These are phyloP conservation scores for Citropsis articulata DNA, from an alignment of 345 rosid genomes.

Conservation along the genomic window DNA sequence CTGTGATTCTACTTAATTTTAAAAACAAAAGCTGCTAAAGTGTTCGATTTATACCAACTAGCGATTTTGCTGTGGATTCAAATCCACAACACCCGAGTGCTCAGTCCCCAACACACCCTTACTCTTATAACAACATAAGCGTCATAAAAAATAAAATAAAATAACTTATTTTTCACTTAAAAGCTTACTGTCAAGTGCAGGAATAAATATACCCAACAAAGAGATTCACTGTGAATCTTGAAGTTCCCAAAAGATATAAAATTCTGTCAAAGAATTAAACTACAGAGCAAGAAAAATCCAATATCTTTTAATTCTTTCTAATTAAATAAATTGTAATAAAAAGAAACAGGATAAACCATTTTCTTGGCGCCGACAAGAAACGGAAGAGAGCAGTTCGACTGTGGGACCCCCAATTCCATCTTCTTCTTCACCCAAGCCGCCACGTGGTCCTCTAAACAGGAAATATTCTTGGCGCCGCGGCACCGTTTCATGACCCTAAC, in stretches of 20 bases:
- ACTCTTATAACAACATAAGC: background rate
- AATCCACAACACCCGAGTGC: no score
- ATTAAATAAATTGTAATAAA: background rate
- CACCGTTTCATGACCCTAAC: constrained; percentile 26
- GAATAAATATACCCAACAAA: background rate
- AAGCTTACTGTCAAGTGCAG: background rate
- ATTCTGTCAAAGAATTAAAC: background rate
- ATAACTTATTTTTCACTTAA: background rate
- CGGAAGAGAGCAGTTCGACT: constrained; percentile 55
- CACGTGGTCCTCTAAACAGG: constrained; percentile 39
- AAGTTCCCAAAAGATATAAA: background rate
- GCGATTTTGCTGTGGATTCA: no score
- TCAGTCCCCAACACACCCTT: no score
- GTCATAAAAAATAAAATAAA: background rate
- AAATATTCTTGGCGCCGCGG: constrained; percentile 29
- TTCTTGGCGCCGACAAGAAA: constrained; percentile 71
- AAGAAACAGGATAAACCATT: constrained; percentile 32
- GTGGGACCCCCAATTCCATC: constrained; percentile 43
- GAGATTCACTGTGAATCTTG: background rate
- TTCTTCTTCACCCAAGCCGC: constrained; percentile 47
- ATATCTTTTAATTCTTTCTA: background rate
- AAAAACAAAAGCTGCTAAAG: no score
- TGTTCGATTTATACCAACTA: no score
- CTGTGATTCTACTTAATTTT: background rate
- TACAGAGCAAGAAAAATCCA: background rate